Evolutionary conservation across 2,329 filamentous ascomycete genomes (phyloP).

Genomic region (Fusarium liriodendri): DNA sequence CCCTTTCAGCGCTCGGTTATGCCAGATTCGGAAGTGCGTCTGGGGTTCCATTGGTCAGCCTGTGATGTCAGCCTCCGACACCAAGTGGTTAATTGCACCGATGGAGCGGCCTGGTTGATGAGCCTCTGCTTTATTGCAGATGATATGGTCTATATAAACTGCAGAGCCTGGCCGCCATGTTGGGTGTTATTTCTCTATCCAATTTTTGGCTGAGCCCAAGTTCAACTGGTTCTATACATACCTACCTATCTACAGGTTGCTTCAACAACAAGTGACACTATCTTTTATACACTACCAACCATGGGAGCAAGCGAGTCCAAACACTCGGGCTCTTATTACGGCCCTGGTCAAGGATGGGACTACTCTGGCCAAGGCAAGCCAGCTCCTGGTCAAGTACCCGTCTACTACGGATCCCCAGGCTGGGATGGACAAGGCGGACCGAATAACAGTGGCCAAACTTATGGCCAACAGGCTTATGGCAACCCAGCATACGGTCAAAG

Average conservation of each 20-base stretch:
- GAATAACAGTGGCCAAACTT: neutral
- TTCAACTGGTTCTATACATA: neutral
- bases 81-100: neutral
- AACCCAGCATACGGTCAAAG: neutral
- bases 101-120: neutral
- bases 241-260: neutral
- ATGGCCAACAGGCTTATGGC: neutral
- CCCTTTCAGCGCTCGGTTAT: neutral
- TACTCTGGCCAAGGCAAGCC: neutral
- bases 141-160: neutral
- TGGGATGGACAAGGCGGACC: neutral
- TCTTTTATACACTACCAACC: neutral
- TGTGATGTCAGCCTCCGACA: neutral
- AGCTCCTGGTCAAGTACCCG: neutral
- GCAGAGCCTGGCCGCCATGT: neutral
- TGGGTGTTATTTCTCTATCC: neutral
- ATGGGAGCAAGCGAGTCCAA: constrained; percentile 8
- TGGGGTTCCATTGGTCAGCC: constrained; percentile 22
- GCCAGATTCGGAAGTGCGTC: constrained; percentile 21
- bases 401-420: neutral
- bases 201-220: neutral
- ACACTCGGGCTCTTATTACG: neutral
- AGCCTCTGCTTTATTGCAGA: neutral
- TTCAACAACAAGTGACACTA: neutral
- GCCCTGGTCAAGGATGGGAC: neutral